Evolutionary conservation across 768 basidiomycete species (phyloP).

Genomic region (Boletus rubropictus): DNA sequence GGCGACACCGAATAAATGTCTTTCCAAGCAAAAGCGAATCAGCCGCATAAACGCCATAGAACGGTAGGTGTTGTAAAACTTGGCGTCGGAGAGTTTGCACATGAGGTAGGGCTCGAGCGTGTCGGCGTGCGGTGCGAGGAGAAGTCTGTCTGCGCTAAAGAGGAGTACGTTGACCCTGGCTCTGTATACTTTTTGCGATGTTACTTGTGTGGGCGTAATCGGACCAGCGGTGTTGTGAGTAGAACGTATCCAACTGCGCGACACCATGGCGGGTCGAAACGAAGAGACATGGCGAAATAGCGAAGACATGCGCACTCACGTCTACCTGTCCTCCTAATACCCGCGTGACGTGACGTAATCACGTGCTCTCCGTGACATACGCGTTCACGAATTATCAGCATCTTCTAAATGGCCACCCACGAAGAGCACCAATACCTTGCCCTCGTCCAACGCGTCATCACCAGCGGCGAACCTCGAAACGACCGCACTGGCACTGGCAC

Average conservation of each 20-base stretch:
- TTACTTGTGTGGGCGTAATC: background rate
- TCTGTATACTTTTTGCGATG: conserved; percentile 15
- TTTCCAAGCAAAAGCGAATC: conserved; percentile 38
- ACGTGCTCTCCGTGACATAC: conserved; percentile 8
- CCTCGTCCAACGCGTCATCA: conserved; percentile 72
- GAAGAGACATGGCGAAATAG: conserved; percentile 6
- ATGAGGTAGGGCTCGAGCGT: conserved; percentile 21
- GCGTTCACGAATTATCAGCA: conserved; percentile 9
- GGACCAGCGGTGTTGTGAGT: background rate
- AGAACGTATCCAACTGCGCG: conserved; percentile 1
- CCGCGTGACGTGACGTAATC: conserved; percentile 15
- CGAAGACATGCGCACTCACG: background rate
- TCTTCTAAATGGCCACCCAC: conserved; percentile 33
- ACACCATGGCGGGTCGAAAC: conserved; percentile 1
- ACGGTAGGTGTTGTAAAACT: conserved; percentile 28
- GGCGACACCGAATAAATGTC: conserved; percentile 35
- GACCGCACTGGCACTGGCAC: conserved; percentile 97
- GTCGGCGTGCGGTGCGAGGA: conserved; percentile 18
- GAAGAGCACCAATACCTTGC: conserved; percentile 89
- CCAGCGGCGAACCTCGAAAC: conserved; percentile 68
- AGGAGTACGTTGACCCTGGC: conserved; percentile 25
- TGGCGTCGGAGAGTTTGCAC: conserved; percentile 17
- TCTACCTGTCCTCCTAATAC: background rate
- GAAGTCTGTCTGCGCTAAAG: conserved; percentile 23
- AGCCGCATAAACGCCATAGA: conserved; percentile 33